Evolutionary conservation across 2,329 filamentous ascomycete species (phyloP).

Genomic region (Fusarium sp.): DNA sequence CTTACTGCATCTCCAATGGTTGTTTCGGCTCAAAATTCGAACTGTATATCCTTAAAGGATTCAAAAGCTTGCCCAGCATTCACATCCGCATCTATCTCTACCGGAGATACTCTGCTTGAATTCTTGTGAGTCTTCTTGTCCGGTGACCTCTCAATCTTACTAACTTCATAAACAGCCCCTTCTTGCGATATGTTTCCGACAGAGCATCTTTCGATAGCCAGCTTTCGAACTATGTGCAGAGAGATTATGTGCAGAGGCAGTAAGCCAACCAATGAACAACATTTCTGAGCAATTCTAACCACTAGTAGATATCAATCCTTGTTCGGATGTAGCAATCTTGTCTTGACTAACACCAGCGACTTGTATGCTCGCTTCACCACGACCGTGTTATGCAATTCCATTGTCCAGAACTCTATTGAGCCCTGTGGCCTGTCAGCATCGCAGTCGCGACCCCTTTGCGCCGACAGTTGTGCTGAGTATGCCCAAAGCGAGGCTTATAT

Average conservation of each 20-base stretch:
- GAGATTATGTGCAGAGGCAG: constrained; percentile 80
- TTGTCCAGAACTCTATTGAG: constrained; percentile 86
- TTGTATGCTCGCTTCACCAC: constrained; percentile 95
- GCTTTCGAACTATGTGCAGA: constrained; percentile 76
- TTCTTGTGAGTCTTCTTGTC: constrained; percentile 66
- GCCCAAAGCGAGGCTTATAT: constrained; percentile 91
- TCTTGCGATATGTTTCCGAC: constrained; percentile 83
- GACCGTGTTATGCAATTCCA: constrained; percentile 90
- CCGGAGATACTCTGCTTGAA: constrained; percentile 63
- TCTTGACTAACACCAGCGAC: constrained; percentile 79
- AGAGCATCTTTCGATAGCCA: constrained; percentile 79
- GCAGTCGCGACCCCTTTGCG: constrained; percentile 81
- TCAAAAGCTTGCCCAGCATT: constrained; percentile 80
- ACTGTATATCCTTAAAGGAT: constrained; percentile 73
- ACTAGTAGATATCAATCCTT: constrained; percentile 76
- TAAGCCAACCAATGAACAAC: constrained; percentile 56
- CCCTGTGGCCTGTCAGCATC: constrained; percentile 72
- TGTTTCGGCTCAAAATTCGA: constrained; percentile 48
- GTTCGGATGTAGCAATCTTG: constrained; percentile 81
- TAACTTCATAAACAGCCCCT: constrained; percentile 68
- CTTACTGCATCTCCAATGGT: constrained; percentile 43
- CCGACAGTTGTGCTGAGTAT: constrained; percentile 86
- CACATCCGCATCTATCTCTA: constrained; percentile 75
- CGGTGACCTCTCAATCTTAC: background rate
- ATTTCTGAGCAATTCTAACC: constrained; percentile 15